Conservation (phyloP, 2,329 filamentous ascomycete species). For the Cladosporium oxysporum region DNA sequence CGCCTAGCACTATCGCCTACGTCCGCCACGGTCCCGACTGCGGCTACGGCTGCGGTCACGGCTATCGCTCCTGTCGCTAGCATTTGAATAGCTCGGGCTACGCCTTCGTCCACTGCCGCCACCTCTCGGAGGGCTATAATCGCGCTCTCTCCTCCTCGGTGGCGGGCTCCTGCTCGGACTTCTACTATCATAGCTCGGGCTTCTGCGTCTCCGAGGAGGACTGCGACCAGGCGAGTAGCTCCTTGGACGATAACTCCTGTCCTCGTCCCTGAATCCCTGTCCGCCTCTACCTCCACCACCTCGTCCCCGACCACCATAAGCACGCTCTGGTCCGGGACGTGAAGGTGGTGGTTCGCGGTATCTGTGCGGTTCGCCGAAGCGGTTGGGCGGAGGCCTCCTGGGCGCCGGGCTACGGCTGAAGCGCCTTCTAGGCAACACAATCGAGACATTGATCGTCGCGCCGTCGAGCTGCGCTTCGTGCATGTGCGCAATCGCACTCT, state of each 20-base stretch:
- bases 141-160: conserved; percentile 41
- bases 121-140: conserved; percentile 31
- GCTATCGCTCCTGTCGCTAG: conserved; percentile 25
- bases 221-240: conserved; percentile 26
- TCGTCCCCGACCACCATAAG: conserved; percentile 24
- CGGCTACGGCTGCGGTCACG: conserved; percentile 28
- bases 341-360: conserved; percentile 31
- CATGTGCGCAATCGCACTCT: conserved; percentile 91
- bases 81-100: conserved; percentile 37
- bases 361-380: conserved; percentile 44
- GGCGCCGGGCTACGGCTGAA: conserved; percentile 78
- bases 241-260: conserved; percentile 33
- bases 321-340: conserved; percentile 12
- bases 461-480: conserved; percentile 95
- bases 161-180: conserved; percentile 28
- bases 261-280: conserved; percentile 34
- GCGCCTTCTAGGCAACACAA: conserved; percentile 80
- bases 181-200: conserved; percentile 56
- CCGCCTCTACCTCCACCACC: conserved; percentile 28
- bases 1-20: conserved; percentile 26
- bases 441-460: conserved; percentile 78
- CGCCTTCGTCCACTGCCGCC: conserved; percentile 28
- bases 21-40: conserved; percentile 30
- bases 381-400: conserved; percentile 61
- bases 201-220: conserved; percentile 34